Evolutionary conservation across 129 eudicot genomes (phyloP).

Genomic region (Escallonia rubra): DNA sequence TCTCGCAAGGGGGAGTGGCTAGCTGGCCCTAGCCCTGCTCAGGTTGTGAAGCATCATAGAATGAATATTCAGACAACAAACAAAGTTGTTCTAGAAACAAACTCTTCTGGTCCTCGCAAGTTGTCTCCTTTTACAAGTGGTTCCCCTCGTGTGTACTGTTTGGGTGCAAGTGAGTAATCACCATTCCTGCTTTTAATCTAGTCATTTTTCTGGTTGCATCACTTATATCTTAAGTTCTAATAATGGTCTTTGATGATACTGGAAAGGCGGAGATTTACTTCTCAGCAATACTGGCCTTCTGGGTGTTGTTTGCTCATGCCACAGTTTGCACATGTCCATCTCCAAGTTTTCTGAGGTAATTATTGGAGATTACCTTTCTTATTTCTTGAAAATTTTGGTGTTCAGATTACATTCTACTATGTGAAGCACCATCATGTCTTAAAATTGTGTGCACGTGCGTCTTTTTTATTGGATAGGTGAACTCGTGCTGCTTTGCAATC

Average conservation of each 20-base stretch:
- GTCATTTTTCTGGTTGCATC: constrained; percentile 3
- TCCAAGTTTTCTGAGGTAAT: constrained; percentile 65
- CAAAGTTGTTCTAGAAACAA: constrained; percentile 8
- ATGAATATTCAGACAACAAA: constrained; percentile 1
- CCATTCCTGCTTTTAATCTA: constrained; percentile 6
- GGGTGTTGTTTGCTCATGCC: constrained; percentile 77
- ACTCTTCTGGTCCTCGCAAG: constrained; percentile 12
- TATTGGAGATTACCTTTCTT: constrained; percentile 2
- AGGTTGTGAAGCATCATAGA: constrained; percentile 26
- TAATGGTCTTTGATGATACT: constrained; percentile 12
- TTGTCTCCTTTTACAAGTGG: constrained; percentile 28
- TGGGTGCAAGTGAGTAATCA: constrained; percentile 50
- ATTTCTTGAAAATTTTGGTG: constrained; percentile 3
- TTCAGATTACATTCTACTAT: background rate
- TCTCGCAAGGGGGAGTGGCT: constrained; percentile 19
- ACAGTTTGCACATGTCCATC: constrained; percentile 64
- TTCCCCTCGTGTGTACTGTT: constrained; percentile 66
- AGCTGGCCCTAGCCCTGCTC: constrained; percentile 24
- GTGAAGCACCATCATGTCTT: background rate
- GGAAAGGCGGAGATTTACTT: constrained; percentile 60
- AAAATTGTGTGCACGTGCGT: background rate
- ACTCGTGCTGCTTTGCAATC: background rate
- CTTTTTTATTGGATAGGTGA: too few relatives aligned
- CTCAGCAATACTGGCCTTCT: constrained; percentile 59
- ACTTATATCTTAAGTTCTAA: constrained; percentile 14